Conservation (phyloP, 2,329 filamentous ascomycete species). For the Neodidymelliopsis sp. region DNA sequence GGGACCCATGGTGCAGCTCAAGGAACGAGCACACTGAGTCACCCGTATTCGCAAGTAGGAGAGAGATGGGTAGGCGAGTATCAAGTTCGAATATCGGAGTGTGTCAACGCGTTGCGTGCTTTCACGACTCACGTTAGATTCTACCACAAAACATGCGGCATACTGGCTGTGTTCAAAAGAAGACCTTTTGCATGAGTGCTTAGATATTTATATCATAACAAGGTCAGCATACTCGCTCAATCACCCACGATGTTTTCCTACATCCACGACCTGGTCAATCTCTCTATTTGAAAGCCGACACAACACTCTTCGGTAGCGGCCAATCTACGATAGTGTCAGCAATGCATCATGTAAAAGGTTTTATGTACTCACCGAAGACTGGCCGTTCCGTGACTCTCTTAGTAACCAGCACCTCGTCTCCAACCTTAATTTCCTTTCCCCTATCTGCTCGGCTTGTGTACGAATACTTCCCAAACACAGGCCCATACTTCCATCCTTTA, state of each 20-base stretch:
- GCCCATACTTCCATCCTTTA: slow-evolving; percentile 11
- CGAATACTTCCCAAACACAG: background rate
- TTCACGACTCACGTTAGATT: no score
- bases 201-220: no score
- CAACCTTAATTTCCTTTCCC: background rate
- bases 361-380: background rate
- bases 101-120: no score
- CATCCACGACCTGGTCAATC: no score
- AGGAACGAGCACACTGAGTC: slow-evolving; percentile 18
- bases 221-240: no score
- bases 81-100: no score
- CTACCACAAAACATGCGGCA: no score
- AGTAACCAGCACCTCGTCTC: background rate
- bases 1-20: slow-evolving; percentile 43
- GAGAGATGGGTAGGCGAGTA: no score
- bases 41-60: no score
- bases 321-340: background rate
- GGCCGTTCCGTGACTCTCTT: background rate
- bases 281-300: background rate
- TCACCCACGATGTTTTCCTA: no score
- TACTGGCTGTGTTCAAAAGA: no score
- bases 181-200: no score
- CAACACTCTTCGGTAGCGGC: background rate
- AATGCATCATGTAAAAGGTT: background rate
- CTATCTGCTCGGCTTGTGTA: background rate